Evolutionary conservation across 331 rosid genomes (phyloP), one percentile per base, ranked within the genome.

Genomic region (Ulmus americana): DNA sequence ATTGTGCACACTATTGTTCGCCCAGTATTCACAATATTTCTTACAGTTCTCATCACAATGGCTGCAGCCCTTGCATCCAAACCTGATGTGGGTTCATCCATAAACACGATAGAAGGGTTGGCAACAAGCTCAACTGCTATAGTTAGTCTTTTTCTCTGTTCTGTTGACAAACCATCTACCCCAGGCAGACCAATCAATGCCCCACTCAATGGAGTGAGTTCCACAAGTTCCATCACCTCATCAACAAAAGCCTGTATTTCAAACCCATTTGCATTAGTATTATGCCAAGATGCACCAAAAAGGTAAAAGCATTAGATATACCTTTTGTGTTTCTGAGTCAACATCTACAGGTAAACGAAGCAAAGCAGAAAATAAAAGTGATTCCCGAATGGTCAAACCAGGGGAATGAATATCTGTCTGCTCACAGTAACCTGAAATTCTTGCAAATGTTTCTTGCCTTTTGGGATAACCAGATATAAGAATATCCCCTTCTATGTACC

Each of bases 71-170:
- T 77, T 57, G 99, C 99, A 84, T 94, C 99, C 83, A 94, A 78
- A 69, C 99, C 99, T 35, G 99, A 94, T 44, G 99, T 94, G 61
- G 99, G 99, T 74, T 94, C 98, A 79, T 94, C 98, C 98, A 94
- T 94, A 84, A 94, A 94, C 55, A 94, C 95, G 65, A 94, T 74
- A 13, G 99, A 90, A 55, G 99, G 99, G 79, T 94, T 94, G 39
- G 99, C 95, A 48, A 94, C 99, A 35, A 94, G 90, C 76, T 94
- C 99, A 63, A 84, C 95, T 13, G 99, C 99, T 77, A 94, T 87
- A 1, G 99, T 94, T 76, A 94, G 76, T 70, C 99, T 84, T 77
- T 94, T 94, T 56, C 99, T 70, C 64, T 94, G 99, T 84, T 94
- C 99, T 46, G 99, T 94, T 39, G 99, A 94, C 80, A 94, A 76